Percentiles rank a stretch among this genome's conserved stretches.
These are phyloP conservation scores for Ploettnerulaceae sp. DNA, from an alignment of 2,329 filamentous ascomycete genomes.

Conservation along the genomic window DNA sequence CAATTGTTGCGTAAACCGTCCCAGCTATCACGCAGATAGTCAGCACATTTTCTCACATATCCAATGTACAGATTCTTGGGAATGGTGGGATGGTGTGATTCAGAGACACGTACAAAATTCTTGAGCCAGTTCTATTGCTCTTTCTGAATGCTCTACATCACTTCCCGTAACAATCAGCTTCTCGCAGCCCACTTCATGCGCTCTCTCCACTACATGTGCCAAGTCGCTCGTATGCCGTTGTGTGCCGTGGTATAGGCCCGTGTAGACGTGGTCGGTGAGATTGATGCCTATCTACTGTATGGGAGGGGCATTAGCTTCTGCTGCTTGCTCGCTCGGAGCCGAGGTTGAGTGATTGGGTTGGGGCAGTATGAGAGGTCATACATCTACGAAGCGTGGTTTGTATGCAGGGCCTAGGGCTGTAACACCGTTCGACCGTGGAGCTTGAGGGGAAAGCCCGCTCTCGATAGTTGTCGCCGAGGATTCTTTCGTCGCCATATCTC, in stretches of 20 bases:
- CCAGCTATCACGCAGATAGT: conserved; percentile 50
- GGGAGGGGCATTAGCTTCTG: conserved; percentile 1
- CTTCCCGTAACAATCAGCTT: conserved; percentile 95
- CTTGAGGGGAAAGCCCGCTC: no score
- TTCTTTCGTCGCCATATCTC: conserved; percentile 1
- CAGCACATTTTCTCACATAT: background rate
- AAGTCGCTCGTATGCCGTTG: conserved; percentile 70
- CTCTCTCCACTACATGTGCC: conserved; percentile 70
- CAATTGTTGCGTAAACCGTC: conserved; percentile 82
- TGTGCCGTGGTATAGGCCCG: conserved; percentile 77
- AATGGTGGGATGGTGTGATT: background rate
- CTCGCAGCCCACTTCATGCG: conserved; percentile 69
- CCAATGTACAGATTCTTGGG: no score
- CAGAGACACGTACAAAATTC: conserved; percentile 55
- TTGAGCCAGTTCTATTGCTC: conserved; percentile 68
- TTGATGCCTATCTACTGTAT: conserved; percentile 84
- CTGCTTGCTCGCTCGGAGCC: background rate
- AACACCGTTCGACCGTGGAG: no score
- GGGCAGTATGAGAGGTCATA: conserved; percentile 37
- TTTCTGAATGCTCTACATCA: conserved; percentile 70
- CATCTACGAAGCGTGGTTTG: conserved; percentile 57
- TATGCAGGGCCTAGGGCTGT: background rate
- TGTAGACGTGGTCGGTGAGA: conserved; percentile 86
- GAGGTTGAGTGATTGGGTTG: background rate
- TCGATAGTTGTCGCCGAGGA: background rate